phyloP scores from a whole-genome alignment of 768 basidiomycete genomes.

The Phylloporus sp. region DNA sequence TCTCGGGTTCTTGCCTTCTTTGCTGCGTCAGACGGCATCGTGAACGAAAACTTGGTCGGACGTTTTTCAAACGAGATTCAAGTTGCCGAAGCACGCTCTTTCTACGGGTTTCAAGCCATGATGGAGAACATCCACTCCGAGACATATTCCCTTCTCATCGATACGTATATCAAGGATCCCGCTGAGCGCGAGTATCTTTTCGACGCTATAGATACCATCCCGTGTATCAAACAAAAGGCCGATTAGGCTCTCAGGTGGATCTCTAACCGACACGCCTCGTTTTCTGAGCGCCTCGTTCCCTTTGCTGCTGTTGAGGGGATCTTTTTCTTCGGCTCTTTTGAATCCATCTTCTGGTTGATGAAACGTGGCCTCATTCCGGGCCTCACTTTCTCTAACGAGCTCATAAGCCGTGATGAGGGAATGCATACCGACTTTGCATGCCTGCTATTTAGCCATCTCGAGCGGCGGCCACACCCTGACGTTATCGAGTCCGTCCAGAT shows the following conservation, averaged over 20 bases:
- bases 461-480: constrained; percentile 73
- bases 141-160: constrained; percentile 92
- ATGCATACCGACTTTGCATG: constrained; percentile 97
- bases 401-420: constrained; percentile 91
- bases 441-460: constrained; percentile 76
- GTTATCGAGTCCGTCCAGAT: constrained; percentile 78
- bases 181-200: constrained; percentile 74
- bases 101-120: constrained; percentile 98
- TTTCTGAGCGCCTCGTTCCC: constrained; percentile 86
- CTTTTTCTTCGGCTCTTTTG: constrained; percentile 92
- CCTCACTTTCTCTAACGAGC: constrained; percentile 90
- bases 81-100: constrained; percentile 85
- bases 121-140: constrained; percentile 97
- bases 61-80: constrained; percentile 91
- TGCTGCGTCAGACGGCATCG: constrained; percentile 91
- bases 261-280: constrained; percentile 68
- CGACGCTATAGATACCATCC: constrained; percentile 88
- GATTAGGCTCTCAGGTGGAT: constrained; percentile 95
- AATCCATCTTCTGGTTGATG: constrained; percentile 94
- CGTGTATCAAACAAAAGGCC: constrained; percentile 86
- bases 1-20: constrained; percentile 93
- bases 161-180: constrained; percentile 84
- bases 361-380: constrained; percentile 97
- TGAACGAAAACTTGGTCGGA: constrained; percentile 92
- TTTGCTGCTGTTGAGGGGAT: constrained; percentile 97